Conservation (phyloP, 192 early-diverging fungal species). For the Endogone sp. region DNA sequence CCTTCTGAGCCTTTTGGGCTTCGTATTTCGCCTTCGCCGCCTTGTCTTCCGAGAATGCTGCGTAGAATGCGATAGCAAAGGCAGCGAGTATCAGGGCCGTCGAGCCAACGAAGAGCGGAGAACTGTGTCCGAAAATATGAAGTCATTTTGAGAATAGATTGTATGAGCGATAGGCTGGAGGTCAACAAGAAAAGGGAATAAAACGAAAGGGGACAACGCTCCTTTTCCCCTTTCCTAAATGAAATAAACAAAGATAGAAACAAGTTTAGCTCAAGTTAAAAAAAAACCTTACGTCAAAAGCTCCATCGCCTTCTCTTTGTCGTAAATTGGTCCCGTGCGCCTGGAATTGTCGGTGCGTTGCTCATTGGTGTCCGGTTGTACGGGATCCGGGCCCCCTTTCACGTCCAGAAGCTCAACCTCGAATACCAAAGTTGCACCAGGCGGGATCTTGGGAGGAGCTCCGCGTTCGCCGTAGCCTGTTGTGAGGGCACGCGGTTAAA, state of each 20-base stretch:
- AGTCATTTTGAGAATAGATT: not conserved
- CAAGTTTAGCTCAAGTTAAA: not conserved
- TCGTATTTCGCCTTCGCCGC: not conserved
- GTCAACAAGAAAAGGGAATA: not conserved
- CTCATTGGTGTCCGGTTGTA: not conserved
- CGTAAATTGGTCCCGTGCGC: not conserved
- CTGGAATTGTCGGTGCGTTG: not conserved
- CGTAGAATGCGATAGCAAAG: not conserved
- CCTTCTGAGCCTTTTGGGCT: not conserved
- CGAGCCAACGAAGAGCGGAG: not conserved
- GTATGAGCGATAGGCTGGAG: not conserved
- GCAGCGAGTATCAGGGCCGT: not conserved
- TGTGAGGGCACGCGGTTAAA: not conserved
- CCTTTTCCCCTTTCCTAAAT: too few relatives aligned
- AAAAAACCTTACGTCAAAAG: not conserved
- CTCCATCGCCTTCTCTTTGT: not conserved
- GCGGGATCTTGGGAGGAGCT: constrained; percentile 74
- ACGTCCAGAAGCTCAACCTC: constrained; percentile 73
- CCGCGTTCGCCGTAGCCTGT: constrained; percentile 78
- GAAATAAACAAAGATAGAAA: not conserved
- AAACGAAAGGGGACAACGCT: not conserved
- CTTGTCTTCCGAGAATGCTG: not conserved
- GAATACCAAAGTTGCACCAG: constrained; percentile 73
- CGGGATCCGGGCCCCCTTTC: not conserved
- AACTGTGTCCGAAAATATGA: not conserved